Percentiles rank a stretch among this genome's conserved stretches.
phyloP scores from a whole-genome alignment of 2,329 filamentous ascomycete species.

The Ceratocystis harringtonii region DNA sequence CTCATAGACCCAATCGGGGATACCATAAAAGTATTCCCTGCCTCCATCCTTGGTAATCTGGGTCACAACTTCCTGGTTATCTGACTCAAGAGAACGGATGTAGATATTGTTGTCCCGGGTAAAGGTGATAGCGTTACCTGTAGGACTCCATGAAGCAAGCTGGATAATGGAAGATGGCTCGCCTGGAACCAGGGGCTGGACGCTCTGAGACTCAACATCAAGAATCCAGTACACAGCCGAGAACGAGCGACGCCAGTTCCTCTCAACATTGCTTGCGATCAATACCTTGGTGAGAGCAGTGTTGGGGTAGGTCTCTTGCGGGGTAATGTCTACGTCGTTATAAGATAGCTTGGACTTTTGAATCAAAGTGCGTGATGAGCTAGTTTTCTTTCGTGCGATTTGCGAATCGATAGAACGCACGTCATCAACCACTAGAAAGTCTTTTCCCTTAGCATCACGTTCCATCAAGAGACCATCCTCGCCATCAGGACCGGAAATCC shows the following conservation, averaged over 20 bases:
- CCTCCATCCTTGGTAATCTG: conserved; percentile 80
- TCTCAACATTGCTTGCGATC: conserved; percentile 54
- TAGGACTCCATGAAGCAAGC: conserved; percentile 77
- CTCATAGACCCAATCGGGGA: conserved; percentile 96
- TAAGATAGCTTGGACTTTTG: conserved; percentile 48
- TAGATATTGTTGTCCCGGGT: conserved; percentile 84
- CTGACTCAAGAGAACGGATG: conserved; percentile 44
- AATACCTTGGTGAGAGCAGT: conserved; percentile 75
- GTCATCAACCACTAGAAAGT: conserved; percentile 76
- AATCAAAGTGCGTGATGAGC: conserved; percentile 57
- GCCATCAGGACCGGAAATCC: conserved; percentile 59
- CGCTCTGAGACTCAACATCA: conserved; percentile 66
- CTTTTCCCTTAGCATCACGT: conserved; percentile 45
- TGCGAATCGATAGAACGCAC: conserved; percentile 39
- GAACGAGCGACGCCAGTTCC: conserved; percentile 82
- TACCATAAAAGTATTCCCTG: conserved; percentile 78
- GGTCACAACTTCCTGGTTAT: conserved; percentile 30
- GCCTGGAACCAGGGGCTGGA: conserved; percentile 59
- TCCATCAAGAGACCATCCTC: conserved; percentile 80
- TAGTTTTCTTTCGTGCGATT: conserved; percentile 21
- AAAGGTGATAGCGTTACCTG: conserved; percentile 76
- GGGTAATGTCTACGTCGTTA: conserved; percentile 38
- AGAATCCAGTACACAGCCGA: conserved; percentile 83
- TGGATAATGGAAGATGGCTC: conserved; percentile 55
- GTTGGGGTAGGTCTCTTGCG: conserved; percentile 56